Conservation (phyloP, 2,329 filamentous ascomycete species). For the Cercospora citrullina region DNA sequence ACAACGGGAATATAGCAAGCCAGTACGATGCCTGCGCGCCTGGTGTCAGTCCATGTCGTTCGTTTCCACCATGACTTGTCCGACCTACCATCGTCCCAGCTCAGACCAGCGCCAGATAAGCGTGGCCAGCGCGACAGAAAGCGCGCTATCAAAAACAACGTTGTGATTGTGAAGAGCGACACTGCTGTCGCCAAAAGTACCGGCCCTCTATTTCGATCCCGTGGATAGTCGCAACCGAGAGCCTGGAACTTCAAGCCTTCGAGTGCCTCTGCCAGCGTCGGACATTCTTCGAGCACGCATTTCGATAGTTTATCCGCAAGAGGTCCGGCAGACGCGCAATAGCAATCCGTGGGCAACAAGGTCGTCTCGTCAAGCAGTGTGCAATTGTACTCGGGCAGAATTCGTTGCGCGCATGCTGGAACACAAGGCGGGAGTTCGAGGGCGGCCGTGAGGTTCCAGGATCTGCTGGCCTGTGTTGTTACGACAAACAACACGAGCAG, state of each 20-base stretch:
- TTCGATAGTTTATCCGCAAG: neutral
- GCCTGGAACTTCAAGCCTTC: slow-evolving; percentile 15
- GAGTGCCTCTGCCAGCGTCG: slow-evolving; percentile 2
- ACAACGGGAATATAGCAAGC: slow-evolving; percentile 4
- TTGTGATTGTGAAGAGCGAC: slow-evolving; percentile 11
- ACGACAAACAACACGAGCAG: neutral
- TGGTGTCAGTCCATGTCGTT: neutral
- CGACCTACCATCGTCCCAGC: slow-evolving; percentile 16
- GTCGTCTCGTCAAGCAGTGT: slow-evolving; percentile 1
- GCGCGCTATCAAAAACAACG: slow-evolving; percentile 9
- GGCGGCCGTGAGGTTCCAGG: slow-evolving; percentile 6
- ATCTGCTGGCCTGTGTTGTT: neutral
- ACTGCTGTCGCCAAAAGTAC: neutral
- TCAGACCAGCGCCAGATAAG: slow-evolving; percentile 11
- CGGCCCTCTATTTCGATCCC: neutral
- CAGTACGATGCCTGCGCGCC: neutral
- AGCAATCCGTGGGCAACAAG: slow-evolving; percentile 7
- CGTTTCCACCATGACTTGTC: neutral
- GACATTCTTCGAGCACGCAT: slow-evolving; percentile 11
- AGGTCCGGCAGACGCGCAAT: slow-evolving; percentile 1
- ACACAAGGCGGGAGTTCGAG: slow-evolving; percentile 5
- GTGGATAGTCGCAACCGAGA: slow-evolving; percentile 5
- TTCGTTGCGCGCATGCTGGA: neutral
- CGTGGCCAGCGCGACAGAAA: slow-evolving; percentile 14
- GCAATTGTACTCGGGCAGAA: slow-evolving; percentile 5